Conservation (phyloP, 148 eudicot genomes). For the Talinum fruticosum region DNA sequence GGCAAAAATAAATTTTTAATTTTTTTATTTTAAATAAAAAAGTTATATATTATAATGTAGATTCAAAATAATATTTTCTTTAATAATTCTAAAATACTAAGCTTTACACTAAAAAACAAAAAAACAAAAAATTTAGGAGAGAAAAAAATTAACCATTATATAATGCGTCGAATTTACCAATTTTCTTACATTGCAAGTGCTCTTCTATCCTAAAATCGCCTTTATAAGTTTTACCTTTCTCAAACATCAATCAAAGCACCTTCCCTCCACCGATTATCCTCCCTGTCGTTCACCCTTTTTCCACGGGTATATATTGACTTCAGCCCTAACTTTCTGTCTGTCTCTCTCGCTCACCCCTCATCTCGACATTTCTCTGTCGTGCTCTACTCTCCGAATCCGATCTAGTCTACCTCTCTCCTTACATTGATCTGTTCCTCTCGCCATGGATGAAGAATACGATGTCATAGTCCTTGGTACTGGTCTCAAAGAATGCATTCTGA, state of each 20-base stretch:
- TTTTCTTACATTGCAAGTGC: too few relatives aligned
- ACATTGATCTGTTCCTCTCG: slow-evolving; percentile 14
- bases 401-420: slow-evolving; percentile 9
- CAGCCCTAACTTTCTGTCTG: background rate
- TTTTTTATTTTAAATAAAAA: too few relatives aligned
- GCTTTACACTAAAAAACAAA: too few relatives aligned
- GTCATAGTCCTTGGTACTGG: slow-evolving; percentile 58
- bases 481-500: slow-evolving; percentile 61
- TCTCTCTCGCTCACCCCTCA: background rate
- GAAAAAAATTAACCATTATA: too few relatives aligned
- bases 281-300: background rate
- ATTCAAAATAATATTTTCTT: too few relatives aligned
- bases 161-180: too few relatives aligned
- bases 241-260: slow-evolving; percentile 23
- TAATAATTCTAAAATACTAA: too few relatives aligned
- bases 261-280: background rate
- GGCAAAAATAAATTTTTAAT: too few relatives aligned
- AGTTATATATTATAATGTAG: too few relatives aligned
- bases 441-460: slow-evolving; percentile 61
- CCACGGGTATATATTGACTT: slow-evolving; percentile 1
- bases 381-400: slow-evolving; percentile 20
- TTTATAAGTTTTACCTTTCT: background rate
- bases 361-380: background rate
- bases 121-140: too few relatives aligned
- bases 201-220: too few relatives aligned